Base-by-base conservation (phyloP, 345 rosid genomes). In the Ailanthus altissimus region DNA sequence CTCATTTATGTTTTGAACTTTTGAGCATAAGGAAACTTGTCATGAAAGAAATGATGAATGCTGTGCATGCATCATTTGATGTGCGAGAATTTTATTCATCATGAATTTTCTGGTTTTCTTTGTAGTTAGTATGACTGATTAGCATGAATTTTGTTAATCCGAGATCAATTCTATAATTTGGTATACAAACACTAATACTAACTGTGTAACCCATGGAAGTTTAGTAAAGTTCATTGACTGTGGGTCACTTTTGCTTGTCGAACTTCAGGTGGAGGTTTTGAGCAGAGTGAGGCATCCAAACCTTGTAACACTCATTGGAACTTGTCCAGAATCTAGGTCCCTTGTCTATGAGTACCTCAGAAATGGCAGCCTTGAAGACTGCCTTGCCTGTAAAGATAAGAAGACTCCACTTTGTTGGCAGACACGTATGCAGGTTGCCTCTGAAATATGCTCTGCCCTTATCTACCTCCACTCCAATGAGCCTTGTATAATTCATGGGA, bases 201-300 rank as follows among this genome's bases (percentile, higher is more conserved):
- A 21, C 12, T 15, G 6, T 45, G 2, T 73, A 7, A 23, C 11
- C n/a, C 11, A 13, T 21, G 20, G 13, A 54, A 2, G 7, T 36
- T 21, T 68, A 21, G 50, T 14, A 32, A 63, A 65, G 18, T 47
- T 70, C 54, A 25, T n/a, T 32, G 21, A 66, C 61, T 36, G 15
- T 7, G 12, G 10, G 46, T 72, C 60, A 45, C 65, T 25, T 68
- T 74, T 58, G 15, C 75, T 72, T 25, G 32, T 77, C 68, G 67
- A 42, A 70, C 76, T 82, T 67, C 91, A 89, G 96, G 92, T 88
- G 32, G 97, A 91, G 84, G 70, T 88, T 72, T 83, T 93, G 78
- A 89, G 92, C 80, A 86, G 92, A 77, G 88, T 93, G 81, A 88
- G 98, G 82, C 99, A 95, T 88, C 98, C 98, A 56, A 87, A 95